Evolutionary conservation across 495 filamentous ascomycete species (phyloP).

Genomic region (Filosporella fistucella): DNA sequence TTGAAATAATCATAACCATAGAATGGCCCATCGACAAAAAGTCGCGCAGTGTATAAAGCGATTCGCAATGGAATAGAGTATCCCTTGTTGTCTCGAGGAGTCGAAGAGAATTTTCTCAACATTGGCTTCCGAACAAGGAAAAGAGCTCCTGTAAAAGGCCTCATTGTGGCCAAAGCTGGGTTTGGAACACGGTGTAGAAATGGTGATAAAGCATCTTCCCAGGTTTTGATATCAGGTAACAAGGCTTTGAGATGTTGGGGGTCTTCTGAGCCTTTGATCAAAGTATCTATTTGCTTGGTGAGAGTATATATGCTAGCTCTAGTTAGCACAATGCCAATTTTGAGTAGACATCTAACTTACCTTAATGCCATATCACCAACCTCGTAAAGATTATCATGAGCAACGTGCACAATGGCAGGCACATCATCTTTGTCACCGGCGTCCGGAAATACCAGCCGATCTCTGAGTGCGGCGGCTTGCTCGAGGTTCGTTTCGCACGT

Average conservation of each 20-base stretch:
- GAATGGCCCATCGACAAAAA: constrained; percentile 38
- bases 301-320: constrained; percentile 41
- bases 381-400: no score
- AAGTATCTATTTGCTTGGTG: constrained; percentile 33
- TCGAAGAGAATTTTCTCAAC: constrained; percentile 24
- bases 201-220: constrained; percentile 42
- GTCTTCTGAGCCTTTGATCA: constrained; percentile 15
- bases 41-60: constrained; percentile 56
- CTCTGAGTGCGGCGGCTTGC: no score
- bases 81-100: constrained; percentile 56
- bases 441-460: no score
- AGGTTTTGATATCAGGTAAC: constrained; percentile 36
- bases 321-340: no score
- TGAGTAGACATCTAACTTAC: no score
- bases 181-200: constrained; percentile 57
- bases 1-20: no score
- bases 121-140: no score
- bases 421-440: no score
- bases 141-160: constrained; percentile 63
- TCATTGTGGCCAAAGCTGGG: constrained; percentile 65
- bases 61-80: constrained; percentile 71
- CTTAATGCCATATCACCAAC: no score
- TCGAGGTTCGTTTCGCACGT: no score
- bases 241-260: constrained; percentile 25
- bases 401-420: no score